Evolutionary conservation across 2,329 filamentous ascomycete genomes (phyloP).

Genomic region (Chalara sp.): DNA sequence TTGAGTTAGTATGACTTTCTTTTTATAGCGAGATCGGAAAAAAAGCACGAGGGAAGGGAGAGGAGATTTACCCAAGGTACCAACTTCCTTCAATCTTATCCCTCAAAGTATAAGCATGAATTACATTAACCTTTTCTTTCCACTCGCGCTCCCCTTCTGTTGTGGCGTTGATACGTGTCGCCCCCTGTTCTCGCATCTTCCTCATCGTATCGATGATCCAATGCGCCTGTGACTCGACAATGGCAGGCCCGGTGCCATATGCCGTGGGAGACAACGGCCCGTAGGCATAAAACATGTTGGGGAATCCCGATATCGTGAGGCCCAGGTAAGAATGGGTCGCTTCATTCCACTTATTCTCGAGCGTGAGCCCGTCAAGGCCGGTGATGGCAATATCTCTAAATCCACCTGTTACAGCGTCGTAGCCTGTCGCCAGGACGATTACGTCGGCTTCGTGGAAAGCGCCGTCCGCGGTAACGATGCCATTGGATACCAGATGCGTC

Average conservation of each 20-base stretch:
- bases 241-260: slow-evolving; percentile 48
- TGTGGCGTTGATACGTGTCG: slow-evolving; percentile 45
- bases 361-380: slow-evolving; percentile 31
- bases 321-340: slow-evolving; percentile 40
- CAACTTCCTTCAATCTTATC: too few species aligned
- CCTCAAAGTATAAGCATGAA: too few species aligned
- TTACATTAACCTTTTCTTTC: slow-evolving; percentile 38
- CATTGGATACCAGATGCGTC: slow-evolving; percentile 27
- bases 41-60: too few species aligned
- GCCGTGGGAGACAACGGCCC: slow-evolving; percentile 51
- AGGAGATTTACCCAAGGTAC: slow-evolving; percentile 33
- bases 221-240: slow-evolving; percentile 47
- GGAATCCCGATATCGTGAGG: slow-evolving; percentile 35
- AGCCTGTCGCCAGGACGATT: slow-evolving; percentile 29
- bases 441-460: slow-evolving; percentile 21
- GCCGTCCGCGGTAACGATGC: slow-evolving; percentile 27
- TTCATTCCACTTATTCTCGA: slow-evolving; percentile 36
- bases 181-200: slow-evolving; percentile 37
- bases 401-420: slow-evolving; percentile 31
- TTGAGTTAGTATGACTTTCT: slow-evolving; percentile 47
- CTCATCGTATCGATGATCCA: slow-evolving; percentile 47
- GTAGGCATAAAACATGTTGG: slow-evolving; percentile 48
- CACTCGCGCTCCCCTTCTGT: slow-evolving; percentile 38
- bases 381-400: slow-evolving; percentile 40
- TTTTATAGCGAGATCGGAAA: slow-evolving; percentile 38